Base-by-base conservation (phyloP, 805 yeast genomes). In the Lachancea mirantina region DNA sequence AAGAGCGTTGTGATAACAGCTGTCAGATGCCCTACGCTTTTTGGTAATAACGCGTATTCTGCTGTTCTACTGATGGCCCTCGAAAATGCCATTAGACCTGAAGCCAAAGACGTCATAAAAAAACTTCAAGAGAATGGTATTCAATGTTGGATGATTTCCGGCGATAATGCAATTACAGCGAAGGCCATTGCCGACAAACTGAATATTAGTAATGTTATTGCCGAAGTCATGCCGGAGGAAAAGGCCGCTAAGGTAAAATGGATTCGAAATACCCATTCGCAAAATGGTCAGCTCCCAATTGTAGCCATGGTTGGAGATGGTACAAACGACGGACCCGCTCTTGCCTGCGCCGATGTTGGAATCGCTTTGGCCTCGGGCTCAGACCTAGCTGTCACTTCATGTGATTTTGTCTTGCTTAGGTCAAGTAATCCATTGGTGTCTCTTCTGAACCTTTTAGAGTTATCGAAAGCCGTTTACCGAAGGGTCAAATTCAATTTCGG, bases 251-350 rank as follows among this genome's bases (percentile, higher is more conserved):
- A 73, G 47, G 61, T 82, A 23, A 62, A 66, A 40, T 63, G 70
- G 66, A 62, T 82, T 8, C 79, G 77, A 47, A 50, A 58, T 24
- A 61, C 70, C 26, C 52, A 53, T 26, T 34, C 52, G 8, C 41
- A 40, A 22, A 18, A 34, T 38, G 20, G 43, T 35, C 18, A 49
- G 10, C 45, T 50, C 3, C 49, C 47, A 1, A 43, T 43, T 2
- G 78, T 76, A 3, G 87, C 84, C 0, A 80, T 82, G 88, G 78
- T 82, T 6, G 92, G 92, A 7, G 92, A 82, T 47, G 92, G 92
- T 14, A 75, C 82, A 20, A 83, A 82, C 51, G 92, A 83, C 55
- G 85, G 92, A 0, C 89, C 89, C 1, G 84, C 92, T 0, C 59
- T 83, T 32, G 71, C 85, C 3, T 62, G 71, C 1, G 84, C 92